Base-by-base conservation (phyloP, 2,329 filamentous ascomycete genomes). In the Hypoxylon sp. region DNA sequence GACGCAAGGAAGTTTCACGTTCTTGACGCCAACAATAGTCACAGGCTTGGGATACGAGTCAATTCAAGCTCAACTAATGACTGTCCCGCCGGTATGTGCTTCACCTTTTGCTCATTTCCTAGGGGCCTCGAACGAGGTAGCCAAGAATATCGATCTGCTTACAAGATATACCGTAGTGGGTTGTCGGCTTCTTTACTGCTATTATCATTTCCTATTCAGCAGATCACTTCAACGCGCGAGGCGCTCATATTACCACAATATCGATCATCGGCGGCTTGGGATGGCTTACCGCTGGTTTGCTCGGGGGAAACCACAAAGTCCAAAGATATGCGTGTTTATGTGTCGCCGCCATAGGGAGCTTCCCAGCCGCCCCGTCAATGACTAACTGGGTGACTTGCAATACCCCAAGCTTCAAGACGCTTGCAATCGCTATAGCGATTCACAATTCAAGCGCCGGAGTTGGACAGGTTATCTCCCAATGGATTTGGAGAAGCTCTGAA, bases 11-110 rank as follows among this genome's bases (percentile, higher is more conserved):
- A 75, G 74, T 0, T 85, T 86, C 68, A 84, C 86, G 21, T 86
- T 85, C 71, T 86, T 82, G 70, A 84, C 84, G 0, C 84, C 84
- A 0, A 76, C 85, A 64, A 86, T 86, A 80, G 83, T 86, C 7
- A 84, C 83, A 2, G 84, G 75, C 0, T 63, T 76, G 1, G 75
- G 75, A 2, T 77, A 75, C 38, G n/a, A 59, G 21, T 76, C 73
- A 1, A 74, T 76, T 5, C 60, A 75, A 28, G 75, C 74, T 1
- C 75, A 76, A 36, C 69, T 76, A 3, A 55, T 76, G 28, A 75
- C 73, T 1, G 73, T 76, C 2, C 74, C 75, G 1, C 75, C 75
- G 9, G 70, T 72, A 64, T 25, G 66, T 60, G 7, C 21, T 36
- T 58, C 36, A 25, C 3, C 19, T n/a, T 46, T 36, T 4, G 11